These are phyloP conservation scores for Dendrothele bispora DNA, from an alignment of 768 basidiomycete species.

Conservation along the genomic window DNA sequence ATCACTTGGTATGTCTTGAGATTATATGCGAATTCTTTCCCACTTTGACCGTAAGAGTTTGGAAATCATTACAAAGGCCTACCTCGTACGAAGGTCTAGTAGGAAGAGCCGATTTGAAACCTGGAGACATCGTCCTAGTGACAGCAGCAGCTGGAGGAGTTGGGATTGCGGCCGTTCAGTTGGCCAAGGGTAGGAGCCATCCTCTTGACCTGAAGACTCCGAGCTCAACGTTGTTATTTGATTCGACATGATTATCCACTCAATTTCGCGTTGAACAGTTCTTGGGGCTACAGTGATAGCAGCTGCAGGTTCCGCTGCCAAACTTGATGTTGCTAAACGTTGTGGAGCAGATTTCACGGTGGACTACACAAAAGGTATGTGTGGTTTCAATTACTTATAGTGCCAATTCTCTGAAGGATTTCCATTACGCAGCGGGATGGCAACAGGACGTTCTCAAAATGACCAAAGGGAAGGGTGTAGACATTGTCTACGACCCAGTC, in stretches of 20 bases:
- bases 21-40: no score
- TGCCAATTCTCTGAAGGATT: no score
- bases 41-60: no score
- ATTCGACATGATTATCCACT: neutral
- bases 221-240: no score
- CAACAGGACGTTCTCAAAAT: constrained; percentile 86
- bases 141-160: constrained; percentile 97
- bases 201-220: neutral
- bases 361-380: constrained; percentile 77
- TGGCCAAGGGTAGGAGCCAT: constrained; percentile 73
- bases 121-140: constrained; percentile 74
- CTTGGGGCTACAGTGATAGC: constrained; percentile 95
- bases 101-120: constrained; percentile 76
- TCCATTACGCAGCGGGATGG: no score
- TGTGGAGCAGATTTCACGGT: constrained; percentile 82
- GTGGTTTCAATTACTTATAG: no score
- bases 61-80: no score
- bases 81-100: constrained; percentile 93
- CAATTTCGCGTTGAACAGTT: constrained; percentile 43
- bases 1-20: neutral
- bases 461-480: constrained; percentile 82
- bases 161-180: constrained; percentile 87
- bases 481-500: constrained; percentile 87
- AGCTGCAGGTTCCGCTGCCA: constrained; percentile 77
- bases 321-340: constrained; percentile 75